A percentile compares a stretch with the other conserved stretches of the same genome.
Conservation (phyloP, 2,329 filamentous ascomycete genomes). For the Beauveria pseudobassiana region DNA sequence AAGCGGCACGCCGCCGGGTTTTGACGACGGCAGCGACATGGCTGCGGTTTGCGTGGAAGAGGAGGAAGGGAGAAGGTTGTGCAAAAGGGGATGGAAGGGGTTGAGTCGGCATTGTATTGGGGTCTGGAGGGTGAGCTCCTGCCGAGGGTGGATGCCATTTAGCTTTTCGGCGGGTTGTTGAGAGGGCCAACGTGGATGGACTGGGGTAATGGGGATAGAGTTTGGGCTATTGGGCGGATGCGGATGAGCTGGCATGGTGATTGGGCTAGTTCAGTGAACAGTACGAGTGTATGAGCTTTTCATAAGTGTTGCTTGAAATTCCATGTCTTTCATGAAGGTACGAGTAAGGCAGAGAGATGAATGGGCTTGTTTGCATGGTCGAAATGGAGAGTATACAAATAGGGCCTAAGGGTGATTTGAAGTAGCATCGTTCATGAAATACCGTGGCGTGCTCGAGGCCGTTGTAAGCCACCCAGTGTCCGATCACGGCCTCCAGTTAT, state of each 20-base stretch:
- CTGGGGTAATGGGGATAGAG: neutral
- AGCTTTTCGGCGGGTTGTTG: neutral
- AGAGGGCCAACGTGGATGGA: neutral
- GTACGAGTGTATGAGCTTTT: too few relatives aligned
- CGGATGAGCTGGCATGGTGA: too few relatives aligned
- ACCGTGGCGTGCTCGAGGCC: too few relatives aligned
- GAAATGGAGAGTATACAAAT: too few relatives aligned
- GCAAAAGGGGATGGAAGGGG: neutral
- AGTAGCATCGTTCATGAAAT: too few relatives aligned
- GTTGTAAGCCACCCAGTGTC: too few relatives aligned
- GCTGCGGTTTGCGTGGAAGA: neutral
- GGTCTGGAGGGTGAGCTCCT: neutral
- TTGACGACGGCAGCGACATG: slow-evolving; percentile 34
- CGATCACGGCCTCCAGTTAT: too few relatives aligned
- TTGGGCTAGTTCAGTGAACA: neutral
- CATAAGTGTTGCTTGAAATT: too few relatives aligned
- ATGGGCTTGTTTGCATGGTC: too few relatives aligned
- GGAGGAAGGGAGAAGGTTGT: neutral
- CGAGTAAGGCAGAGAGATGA: too few relatives aligned
- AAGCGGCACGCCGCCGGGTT: slow-evolving; percentile 18
- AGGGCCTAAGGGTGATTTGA: too few relatives aligned
- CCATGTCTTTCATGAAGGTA: too few relatives aligned
- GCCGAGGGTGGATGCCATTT: neutral
- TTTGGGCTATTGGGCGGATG: neutral
- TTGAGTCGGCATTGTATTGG: neutral